phyloP scores from a whole-genome alignment of 192 early-diverging fungal species.

The Coemansia sp. region DNA sequence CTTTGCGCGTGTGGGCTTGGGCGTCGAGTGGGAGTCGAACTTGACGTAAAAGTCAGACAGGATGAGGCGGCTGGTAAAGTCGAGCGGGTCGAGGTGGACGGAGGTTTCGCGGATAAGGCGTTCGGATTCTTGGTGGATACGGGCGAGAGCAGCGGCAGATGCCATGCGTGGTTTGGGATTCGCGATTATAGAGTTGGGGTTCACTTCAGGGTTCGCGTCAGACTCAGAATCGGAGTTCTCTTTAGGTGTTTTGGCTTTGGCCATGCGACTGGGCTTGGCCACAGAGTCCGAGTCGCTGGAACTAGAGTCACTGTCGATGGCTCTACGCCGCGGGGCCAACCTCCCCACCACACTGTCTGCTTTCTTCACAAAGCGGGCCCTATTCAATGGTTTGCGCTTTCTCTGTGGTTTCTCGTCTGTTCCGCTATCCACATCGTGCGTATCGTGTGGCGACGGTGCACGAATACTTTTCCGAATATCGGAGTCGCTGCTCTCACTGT shows the following conservation, averaged over 20 bases:
- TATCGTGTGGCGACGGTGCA: no score
- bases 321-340: slow-evolving; percentile 17
- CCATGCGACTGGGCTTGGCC: background rate
- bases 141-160: slow-evolving; percentile 16
- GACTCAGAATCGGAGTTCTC: background rate
- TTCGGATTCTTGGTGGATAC: slow-evolving; percentile 46
- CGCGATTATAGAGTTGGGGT: background rate
- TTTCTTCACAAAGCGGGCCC: background rate
- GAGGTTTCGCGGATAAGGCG: slow-evolving; percentile 47
- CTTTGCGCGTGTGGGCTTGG: background rate
- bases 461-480: background rate
- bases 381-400: no score
- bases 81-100: slow-evolving; percentile 33
- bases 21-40: slow-evolving; percentile 12
- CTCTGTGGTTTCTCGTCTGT: no score
- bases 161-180: background rate
- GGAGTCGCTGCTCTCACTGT: slow-evolving; percentile 13
- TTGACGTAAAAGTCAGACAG: slow-evolving; percentile 27
- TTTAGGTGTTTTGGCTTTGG: background rate
- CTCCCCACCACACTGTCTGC: slow-evolving; percentile 19
- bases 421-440: no score
- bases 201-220: background rate
- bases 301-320: slow-evolving; percentile 8
- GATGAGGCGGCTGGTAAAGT: slow-evolving; percentile 24
- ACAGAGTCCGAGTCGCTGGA: slow-evolving; percentile 6